These are phyloP conservation scores for Phytopythium boreale DNA, from an alignment of 352 stramenopile genomes.

Conservation along the genomic window DNA sequence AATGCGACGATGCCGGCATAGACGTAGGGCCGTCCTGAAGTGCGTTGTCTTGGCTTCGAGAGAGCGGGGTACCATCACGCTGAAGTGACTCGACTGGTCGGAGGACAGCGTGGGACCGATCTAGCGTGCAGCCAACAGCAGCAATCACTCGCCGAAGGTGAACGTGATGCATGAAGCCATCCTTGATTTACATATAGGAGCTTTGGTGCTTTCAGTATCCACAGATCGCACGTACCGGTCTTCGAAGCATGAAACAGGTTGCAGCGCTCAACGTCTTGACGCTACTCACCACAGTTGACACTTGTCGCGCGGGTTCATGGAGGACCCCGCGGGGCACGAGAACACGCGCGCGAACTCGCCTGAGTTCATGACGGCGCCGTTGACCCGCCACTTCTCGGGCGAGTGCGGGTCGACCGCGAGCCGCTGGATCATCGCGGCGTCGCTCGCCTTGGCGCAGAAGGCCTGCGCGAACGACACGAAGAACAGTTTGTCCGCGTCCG, in stretches of 20 bases:
- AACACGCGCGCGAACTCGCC: slow-evolving; percentile 63
- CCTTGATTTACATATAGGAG: neutral
- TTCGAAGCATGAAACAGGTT: neutral
- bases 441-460: slow-evolving; percentile 64
- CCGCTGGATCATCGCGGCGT: slow-evolving; percentile 46
- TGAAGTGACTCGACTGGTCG: no score
- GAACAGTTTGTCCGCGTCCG: slow-evolving; percentile 54
- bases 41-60: no score
- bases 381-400: slow-evolving; percentile 70
- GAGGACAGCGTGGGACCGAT: neutral
- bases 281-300: slow-evolving; percentile 69
- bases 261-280: neutral
- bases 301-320: slow-evolving; percentile 69
- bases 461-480: slow-evolving; percentile 77
- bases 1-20: no score
- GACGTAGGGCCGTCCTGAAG: no score
- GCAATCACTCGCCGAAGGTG: neutral
- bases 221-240: neutral
- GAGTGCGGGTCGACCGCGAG: slow-evolving; percentile 63
- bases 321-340: slow-evolving; percentile 39
- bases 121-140: neutral
- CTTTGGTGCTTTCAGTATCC: neutral
- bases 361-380: slow-evolving; percentile 77
- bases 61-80: no score
- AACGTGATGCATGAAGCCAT: neutral